These are phyloP conservation scores for Conticribra guillardii DNA, from an alignment of 108 stramenopile species.

Conservation along the genomic window DNA sequence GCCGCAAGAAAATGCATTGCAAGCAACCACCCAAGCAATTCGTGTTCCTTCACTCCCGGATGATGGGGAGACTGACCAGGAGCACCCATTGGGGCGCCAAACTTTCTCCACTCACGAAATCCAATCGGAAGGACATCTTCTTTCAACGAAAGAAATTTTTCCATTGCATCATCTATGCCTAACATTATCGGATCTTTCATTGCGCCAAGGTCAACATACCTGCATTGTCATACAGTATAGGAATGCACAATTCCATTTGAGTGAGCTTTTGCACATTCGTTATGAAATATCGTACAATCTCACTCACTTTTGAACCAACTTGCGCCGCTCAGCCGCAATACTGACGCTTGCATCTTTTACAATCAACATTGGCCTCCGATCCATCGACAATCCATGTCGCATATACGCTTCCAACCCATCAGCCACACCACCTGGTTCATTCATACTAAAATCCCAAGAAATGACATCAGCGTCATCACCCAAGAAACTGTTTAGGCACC, in stretches of 20 bases:
- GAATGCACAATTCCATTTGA: not conserved
- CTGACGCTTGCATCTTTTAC: conserved; percentile 57
- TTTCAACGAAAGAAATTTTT: conserved; percentile 42
- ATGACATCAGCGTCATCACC: conserved; percentile 64
- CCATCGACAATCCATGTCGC: conserved; percentile 42
- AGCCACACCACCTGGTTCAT: conserved; percentile 56
- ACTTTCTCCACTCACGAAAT: conserved; percentile 68
- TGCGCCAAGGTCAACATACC: conserved; percentile 26
- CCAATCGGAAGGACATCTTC: conserved; percentile 57
- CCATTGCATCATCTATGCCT: conserved; percentile 52
- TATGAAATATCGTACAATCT: not conserved
- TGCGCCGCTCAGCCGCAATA: conserved; percentile 40
- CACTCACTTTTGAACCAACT: conserved; percentile 33
- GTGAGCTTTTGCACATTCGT: not conserved
- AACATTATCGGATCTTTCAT: conserved; percentile 55
- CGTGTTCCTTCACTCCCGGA: conserved; percentile 74
- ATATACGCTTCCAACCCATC: conserved; percentile 67
- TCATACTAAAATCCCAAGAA: conserved; percentile 82
- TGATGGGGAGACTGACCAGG: conserved; percentile 73
- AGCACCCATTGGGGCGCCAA: conserved; percentile 65
- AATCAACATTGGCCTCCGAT: conserved; percentile 58
- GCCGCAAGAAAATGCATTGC: conserved; percentile 73
- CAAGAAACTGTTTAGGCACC: conserved; percentile 65
- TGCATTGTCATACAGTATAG: not conserved
- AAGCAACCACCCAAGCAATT: conserved; percentile 66